phyloP scores from a whole-genome alignment of 2,329 filamentous ascomycete species.

The Monilinia fructigena region DNA sequence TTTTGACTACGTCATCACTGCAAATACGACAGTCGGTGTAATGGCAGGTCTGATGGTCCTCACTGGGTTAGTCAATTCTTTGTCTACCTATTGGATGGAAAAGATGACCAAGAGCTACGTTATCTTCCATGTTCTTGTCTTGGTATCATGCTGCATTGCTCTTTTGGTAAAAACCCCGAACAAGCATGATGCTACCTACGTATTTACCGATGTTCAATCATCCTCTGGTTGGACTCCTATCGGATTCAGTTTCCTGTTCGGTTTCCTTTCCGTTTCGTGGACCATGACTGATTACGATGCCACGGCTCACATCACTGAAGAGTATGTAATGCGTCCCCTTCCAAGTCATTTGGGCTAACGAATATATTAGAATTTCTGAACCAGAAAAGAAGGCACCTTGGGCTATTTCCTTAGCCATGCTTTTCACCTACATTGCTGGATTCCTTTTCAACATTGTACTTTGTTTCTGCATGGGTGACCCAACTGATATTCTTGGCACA shows the following conservation, averaged over 20 bases:
- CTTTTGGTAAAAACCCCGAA: conserved; percentile 51
- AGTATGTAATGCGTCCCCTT: conserved; percentile 36
- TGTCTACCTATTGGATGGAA: conserved; percentile 58
- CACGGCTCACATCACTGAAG: conserved; percentile 51
- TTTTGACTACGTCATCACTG: conserved; percentile 49
- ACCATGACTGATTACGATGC: conserved; percentile 58
- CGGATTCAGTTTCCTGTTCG: conserved; percentile 58
- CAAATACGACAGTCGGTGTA: conserved; percentile 50
- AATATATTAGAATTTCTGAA: conserved; percentile 43
- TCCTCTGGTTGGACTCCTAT: conserved; percentile 53
- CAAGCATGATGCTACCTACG: conserved; percentile 53
- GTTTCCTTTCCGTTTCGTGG: conserved; percentile 59
- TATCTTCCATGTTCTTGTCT: conserved; percentile 54
- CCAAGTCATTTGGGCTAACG: conserved; percentile 20
- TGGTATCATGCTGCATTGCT: conserved; percentile 52
- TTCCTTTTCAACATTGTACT: conserved; percentile 59
- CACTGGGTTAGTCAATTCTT: conserved; percentile 53
- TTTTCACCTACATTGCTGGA: conserved; percentile 55
- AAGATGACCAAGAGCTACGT: conserved; percentile 58
- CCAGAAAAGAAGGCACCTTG: conserved; percentile 53
- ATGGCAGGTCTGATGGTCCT: conserved; percentile 55
- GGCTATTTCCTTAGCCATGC: conserved; percentile 56
- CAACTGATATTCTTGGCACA: conserved; percentile 47
- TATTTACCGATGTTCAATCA: conserved; percentile 54
- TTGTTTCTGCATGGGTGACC: conserved; percentile 50